Evolutionary conservation across 495 filamentous ascomycete species (phyloP), one percentile per base, ranked within the genome.

Genomic region (Niebla homalea): DNA sequence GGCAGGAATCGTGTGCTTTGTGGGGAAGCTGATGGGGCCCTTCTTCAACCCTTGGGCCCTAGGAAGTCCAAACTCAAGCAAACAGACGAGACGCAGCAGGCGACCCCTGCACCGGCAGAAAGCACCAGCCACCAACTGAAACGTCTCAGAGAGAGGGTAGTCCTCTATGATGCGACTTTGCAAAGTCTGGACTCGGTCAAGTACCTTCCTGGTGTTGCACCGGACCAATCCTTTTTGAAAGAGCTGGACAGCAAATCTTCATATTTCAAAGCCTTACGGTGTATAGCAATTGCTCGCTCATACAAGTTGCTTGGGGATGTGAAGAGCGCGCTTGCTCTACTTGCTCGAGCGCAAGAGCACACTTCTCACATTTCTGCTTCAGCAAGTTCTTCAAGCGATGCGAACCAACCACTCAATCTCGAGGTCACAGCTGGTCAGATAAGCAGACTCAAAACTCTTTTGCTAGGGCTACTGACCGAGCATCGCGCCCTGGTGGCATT

Each of bases 231-330:
- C 15, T 83, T 99, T 55, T 68, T 87, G 3, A 66, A 72, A 14
- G 86, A 92, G 58, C 68, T 99, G 2, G 78, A 86, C 43, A 78
- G 79, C 3, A 90, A 89, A 57, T 73, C 77, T 36, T 68, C 74
- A 39, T 96, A 95, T 65, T 99, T 97, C 70, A 77, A 81, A 51
- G 85, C 93, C 18, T 75, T 96, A 39, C 89, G 89, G 62, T 95
- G 81, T 58, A 72, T 95, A 32, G 78, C 89, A 20, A 80, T 99
- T 57, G 85, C 86, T 43, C 79, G 84, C 44, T 94, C 90, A 39
- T 85, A 97, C 63, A 73, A 78, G 19, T 66, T 95, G 43, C 73
- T 86, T 23, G 75, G 77, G 3, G 78, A 83, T 49, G 73, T 75
- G n/a, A 76, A 76, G 49, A 87, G 93, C 49, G 84, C 92, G 5